A percentile compares a stretch with the other conserved stretches of the same genome.
These are phyloP conservation scores for Fusarium sacchari DNA, from an alignment of 2,329 filamentous ascomycete species.

Conservation along the genomic window DNA sequence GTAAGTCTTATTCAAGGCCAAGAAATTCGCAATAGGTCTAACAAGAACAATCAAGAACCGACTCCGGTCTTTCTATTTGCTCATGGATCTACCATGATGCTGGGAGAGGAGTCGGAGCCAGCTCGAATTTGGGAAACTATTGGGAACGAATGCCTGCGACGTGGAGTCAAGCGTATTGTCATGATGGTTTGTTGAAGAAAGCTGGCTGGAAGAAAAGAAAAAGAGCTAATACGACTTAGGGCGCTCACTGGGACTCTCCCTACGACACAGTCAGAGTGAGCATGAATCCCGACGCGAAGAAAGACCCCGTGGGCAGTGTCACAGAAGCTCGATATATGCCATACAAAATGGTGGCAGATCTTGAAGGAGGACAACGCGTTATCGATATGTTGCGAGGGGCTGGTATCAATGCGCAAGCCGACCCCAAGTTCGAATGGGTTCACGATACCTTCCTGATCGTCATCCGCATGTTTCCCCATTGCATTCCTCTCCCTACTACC, in stretches of 20 bases:
- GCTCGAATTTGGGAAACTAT: slow-evolving; percentile 31
- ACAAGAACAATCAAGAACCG: neutral
- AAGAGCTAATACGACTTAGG: neutral
- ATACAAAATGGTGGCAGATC: slow-evolving; percentile 71
- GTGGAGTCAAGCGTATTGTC: slow-evolving; percentile 23
- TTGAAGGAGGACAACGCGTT: slow-evolving; percentile 60
- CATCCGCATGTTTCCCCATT: slow-evolving; percentile 73
- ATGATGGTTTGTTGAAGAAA: slow-evolving; percentile 10
- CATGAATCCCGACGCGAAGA: slow-evolving; percentile 67
- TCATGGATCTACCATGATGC: slow-evolving; percentile 36
- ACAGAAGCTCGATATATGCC: slow-evolving; percentile 70
- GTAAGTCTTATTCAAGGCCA: neutral
- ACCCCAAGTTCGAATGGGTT: slow-evolving; percentile 73
- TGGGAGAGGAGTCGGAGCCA: slow-evolving; percentile 28
- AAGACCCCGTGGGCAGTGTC: slow-evolving; percentile 73
- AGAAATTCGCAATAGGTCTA: neutral
- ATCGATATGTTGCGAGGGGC: slow-evolving; percentile 58
- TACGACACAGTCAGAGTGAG: slow-evolving; percentile 67
- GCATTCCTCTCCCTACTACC: slow-evolving; percentile 69
- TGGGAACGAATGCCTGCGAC: slow-evolving; percentile 22
- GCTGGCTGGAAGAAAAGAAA: accelerated
- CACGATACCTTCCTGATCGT: slow-evolving; percentile 76
- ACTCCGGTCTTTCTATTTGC: slow-evolving; percentile 31
- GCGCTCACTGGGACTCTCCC: slow-evolving; percentile 70
- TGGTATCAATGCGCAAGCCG: slow-evolving; percentile 63